Evolutionary conservation across 495 filamentous ascomycete genomes (phyloP).

Genomic region (Aspergillus taichungensis): DNA sequence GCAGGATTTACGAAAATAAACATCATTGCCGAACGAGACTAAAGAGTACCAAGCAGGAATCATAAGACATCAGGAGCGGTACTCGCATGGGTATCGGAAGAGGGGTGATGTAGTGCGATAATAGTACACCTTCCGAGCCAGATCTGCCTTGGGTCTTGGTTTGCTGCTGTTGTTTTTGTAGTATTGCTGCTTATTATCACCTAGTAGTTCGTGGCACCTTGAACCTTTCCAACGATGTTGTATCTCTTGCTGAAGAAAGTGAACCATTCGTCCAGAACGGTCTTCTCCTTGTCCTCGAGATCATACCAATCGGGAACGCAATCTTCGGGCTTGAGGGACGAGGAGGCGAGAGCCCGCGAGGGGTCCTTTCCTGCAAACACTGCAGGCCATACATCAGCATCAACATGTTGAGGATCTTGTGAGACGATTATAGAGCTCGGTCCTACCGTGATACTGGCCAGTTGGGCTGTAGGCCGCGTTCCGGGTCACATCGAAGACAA

Average conservation of each 20-base stretch:
- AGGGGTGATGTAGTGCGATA: too few species aligned
- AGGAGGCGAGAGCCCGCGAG: conserved; percentile 77
- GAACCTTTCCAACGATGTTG: conserved; percentile 78
- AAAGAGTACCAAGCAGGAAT: too few species aligned
- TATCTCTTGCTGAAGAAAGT: conserved; percentile 96
- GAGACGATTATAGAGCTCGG: not conserved
- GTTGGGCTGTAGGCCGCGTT: conserved; percentile 79
- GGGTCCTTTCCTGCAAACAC: conserved; percentile 95
- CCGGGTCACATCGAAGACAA: conserved; percentile 84
- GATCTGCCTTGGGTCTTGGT: too few species aligned
- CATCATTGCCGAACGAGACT: too few species aligned
- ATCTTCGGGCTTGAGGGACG: conserved; percentile 80
- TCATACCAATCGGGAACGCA: conserved; percentile 78
- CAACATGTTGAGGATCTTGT: not conserved
- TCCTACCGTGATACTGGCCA: conserved; percentile 75
- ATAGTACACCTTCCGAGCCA: too few species aligned
- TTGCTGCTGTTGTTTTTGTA: not conserved
- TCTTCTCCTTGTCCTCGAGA: conserved; percentile 79
- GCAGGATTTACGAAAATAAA: too few species aligned
- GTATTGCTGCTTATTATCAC: not conserved
- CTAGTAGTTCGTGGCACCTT: conserved; percentile 33
- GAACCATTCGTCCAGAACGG: conserved; percentile 78
- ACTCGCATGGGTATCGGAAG: too few species aligned
- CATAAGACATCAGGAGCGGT: too few species aligned
- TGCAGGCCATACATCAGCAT: conserved; percentile 25